Base-by-base conservation (phyloP, 805 yeast genomes). In the Metschnikowia cerradonensis region DNA sequence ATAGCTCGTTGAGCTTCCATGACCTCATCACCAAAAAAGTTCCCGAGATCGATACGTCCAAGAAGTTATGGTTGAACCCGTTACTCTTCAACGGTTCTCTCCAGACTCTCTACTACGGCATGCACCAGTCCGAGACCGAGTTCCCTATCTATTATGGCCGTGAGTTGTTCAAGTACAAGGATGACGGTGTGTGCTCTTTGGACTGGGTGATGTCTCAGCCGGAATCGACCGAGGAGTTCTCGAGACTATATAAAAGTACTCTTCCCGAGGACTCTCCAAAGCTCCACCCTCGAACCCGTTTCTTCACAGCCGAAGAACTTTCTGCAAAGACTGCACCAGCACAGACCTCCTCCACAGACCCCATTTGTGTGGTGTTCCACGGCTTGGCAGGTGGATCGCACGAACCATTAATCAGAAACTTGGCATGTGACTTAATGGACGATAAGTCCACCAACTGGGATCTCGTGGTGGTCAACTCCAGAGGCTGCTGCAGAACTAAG, bases 321-420 rank as follows among this genome's bases (percentile, higher is more conserved):
- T 64, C 58, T 59, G 45, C 59, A 47, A 37, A 49, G 23, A 54
- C 52, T 10, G 49, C 47, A 3, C 45, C 47, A 6, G 57, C 45
- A 20, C 56, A 52, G 35, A 37, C 30, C 5, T 69, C 68, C 17
- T 71, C 67, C 45, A 57, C 72, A 2, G 75, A 66, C 44, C 95
- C 95, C 2, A 71, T 89, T 60, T 70, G 86, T 15, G 77, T 88
- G 31, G 68, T 80, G 3, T 66, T 86, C 39, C 96, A 89, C 62
- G 96, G 96, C 0, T 76, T 88, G 36, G 84, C 88, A 1, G 96
- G 96, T 5, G 94, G 96, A 0, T 83, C 91, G n/a, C 87, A 84
- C 54, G 96, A 88, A 63, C 75, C 86, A 6, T 82, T 88, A 61
- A 81, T 88, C 39, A 75, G 94, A 22, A 77, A 87, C 49, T 62